Base-by-base conservation (phyloP, 352 stramenopile genomes). In the Pythium coloratum region DNA sequence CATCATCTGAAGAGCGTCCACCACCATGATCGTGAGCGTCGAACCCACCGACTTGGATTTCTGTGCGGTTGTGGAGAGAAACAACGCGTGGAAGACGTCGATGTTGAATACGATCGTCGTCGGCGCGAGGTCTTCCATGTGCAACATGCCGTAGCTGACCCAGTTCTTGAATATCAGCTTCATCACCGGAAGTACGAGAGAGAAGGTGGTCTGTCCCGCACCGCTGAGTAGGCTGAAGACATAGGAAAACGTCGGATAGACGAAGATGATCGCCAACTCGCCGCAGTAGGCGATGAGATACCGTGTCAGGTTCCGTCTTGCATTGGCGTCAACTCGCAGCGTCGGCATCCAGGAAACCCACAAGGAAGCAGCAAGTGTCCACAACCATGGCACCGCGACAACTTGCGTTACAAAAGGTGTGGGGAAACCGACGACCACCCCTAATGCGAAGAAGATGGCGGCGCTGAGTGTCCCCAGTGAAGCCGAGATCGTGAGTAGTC, bases 11-110 rank as follows among this genome's bases (percentile, higher is more conserved):
- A 59, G 9, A 1, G 44, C 26, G 38, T 70, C 64, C 1, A 65
- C 46, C 10, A 32, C 16, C 36, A 70, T 64, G 7, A 61, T 46
- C 1, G 56, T 40, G 4, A 55, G 4, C 7, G 55, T 53, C 40
- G 64, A 14, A 7, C 50, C 38, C 6, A 38, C 20, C 3, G 28
- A 26, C 30, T 20, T 60, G 5, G 53, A 34, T 24, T 28, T n/a
- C 46, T 76, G 69, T n/a, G 69, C 61, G 14, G 64, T 64, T 10
- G 56, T 58, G 0, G 69, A 56, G 1, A 69, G 46, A 33, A 64
- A 59, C 20, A 69, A 46, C 28, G 63, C 55, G 63, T 69, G 63
- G 47, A 69, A 69, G 4, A 69, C 42, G 46, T 69, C 63, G 8
- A 69, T 36, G 42, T 63, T 69, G 55, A 63, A 69, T 6, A 64